Percentiles rank a stretch among this genome's conserved stretches.
These are phyloP conservation scores for Plenodomus biglobosus DNA, from an alignment of 2,329 filamentous ascomycete genomes.

Conservation along the genomic window DNA sequence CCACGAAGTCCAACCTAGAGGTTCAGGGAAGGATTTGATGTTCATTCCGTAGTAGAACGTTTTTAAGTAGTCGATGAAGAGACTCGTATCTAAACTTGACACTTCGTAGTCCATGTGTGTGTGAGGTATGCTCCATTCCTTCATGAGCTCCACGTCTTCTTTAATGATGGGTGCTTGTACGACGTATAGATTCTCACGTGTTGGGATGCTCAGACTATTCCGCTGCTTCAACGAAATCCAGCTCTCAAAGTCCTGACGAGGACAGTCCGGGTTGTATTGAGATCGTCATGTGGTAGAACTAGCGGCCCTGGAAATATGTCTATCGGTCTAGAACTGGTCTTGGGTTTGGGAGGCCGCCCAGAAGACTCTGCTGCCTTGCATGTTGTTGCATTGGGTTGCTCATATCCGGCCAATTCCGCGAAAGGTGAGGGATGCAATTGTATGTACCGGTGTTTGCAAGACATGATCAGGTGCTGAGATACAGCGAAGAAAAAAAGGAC, in stretches of 20 bases:
- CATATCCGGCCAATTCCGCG: conserved; percentile 40
- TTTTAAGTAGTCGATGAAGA: conserved; percentile 48
- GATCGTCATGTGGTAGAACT: conserved; percentile 61
- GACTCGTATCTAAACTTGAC: conserved; percentile 17
- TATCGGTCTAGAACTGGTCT: conserved; percentile 5
- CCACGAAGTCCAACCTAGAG: conserved; percentile 56
- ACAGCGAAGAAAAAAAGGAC: neutral
- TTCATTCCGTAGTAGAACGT: conserved; percentile 59
- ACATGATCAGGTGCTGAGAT: neutral
- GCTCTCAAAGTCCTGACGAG: conserved; percentile 55
- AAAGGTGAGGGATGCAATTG: conserved; percentile 37
- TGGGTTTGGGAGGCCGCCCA: neutral
- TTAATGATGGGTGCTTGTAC: conserved; percentile 50
- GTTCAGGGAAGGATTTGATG: conserved; percentile 49
- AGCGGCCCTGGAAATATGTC: conserved; percentile 59
- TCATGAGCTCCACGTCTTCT: conserved; percentile 44
- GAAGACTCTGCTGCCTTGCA: conserved; percentile 23
- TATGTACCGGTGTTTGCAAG: conserved; percentile 7
- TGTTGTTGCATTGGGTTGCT: conserved; percentile 25
- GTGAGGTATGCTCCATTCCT: conserved; percentile 47
- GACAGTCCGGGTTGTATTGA: conserved; percentile 57
- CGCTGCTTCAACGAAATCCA: conserved; percentile 52
- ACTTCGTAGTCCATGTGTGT: neutral
- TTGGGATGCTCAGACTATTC: conserved; percentile 51
- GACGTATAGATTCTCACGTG: conserved; percentile 58